Base-by-base conservation (phyloP, 1,284 basidiomycete species). In the Austroboletus novae-zelandiae region DNA sequence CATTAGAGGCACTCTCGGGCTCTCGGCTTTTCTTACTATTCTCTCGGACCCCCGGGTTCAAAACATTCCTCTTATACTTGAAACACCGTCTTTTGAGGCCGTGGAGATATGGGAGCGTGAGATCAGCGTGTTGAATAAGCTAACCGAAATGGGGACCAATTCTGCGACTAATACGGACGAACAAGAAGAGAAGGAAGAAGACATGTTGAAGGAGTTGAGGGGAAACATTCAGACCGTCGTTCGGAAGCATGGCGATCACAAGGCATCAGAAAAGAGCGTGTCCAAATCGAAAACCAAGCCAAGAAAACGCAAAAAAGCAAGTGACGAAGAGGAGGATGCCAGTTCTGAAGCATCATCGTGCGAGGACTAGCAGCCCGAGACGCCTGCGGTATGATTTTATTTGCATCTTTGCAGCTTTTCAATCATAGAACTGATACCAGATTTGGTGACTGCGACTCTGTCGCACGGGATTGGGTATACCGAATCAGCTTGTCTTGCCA, bases 11-110 rank as follows among this genome's bases (percentile, higher is more conserved):
- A 69, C 83, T 40, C 76, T 94, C 35, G 81, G 82, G 6, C 71
- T 93, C 2, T 57, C 61, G 1, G 75, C 82, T 1, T 94, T 94
- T 69, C 74, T 77, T 40, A 75, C 80, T 50, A 78, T 93, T 47
- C 73, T 93, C 53, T 79, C 79, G 14, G 91, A 94, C 61, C 71
- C 78, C 5, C 80, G 87, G 18, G 77, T 85, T 47, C 76, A 81
- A 52, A 70, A 78, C 41, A 86, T 94, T 39, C 91, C 91, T 3
- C 75, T 94, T 39, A 81, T 94, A 34, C 79, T 94, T 17, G 91
- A 95, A 67, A 94, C 91, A 0, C 89, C 89, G 0, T 77, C 74
- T 29, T 79, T 81, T 49, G 83, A 83, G 52, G 67, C 70, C 23
- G 73, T 80, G n/a, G 74, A 78, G 10, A 77, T 91, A 0, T 94